Evolutionary conservation across 805 yeast genomes (phyloP).

Genomic region (Saturnispora saitoi): DNA sequence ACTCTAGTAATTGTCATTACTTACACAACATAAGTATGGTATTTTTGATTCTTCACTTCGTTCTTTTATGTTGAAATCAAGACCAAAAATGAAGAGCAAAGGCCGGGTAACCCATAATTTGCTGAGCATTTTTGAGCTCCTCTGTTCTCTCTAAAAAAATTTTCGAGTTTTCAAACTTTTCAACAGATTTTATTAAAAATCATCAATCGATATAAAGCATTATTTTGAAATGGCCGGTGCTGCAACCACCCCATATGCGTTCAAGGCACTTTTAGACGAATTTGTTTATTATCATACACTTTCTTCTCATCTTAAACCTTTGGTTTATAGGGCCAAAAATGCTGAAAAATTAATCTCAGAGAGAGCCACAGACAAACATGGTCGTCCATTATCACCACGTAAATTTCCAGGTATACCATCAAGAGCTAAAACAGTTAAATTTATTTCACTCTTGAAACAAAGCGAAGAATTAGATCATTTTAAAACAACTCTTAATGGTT

Average conservation of each 20-base stretch:
- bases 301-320: constrained; percentile 17
- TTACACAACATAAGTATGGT: too few species aligned
- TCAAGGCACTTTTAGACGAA: constrained; percentile 26
- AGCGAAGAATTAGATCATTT: constrained; percentile 20
- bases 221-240: background rate
- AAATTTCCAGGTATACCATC: constrained; percentile 23
- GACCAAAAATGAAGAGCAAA: too few species aligned
- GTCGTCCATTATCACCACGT: constrained; percentile 23
- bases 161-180: too few species aligned
- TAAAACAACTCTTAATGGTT: constrained; percentile 15
- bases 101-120: too few species aligned
- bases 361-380: constrained; percentile 20
- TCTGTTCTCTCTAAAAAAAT: too few species aligned
- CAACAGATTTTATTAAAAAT: too few species aligned
- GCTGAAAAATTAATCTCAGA: constrained; percentile 16
- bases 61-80: too few species aligned
- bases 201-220: too few species aligned
- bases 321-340: constrained; percentile 21
- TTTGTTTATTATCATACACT: constrained; percentile 20
- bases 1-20: too few species aligned
- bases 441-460: constrained; percentile 19
- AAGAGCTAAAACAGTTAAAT: constrained; percentile 17
- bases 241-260: constrained; percentile 12
- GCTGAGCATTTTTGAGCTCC: too few species aligned
- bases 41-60: too few species aligned